These are phyloP conservation scores for Astrothelium macrocarpum DNA, from an alignment of 495 filamentous ascomycete genomes.

Conservation along the genomic window DNA sequence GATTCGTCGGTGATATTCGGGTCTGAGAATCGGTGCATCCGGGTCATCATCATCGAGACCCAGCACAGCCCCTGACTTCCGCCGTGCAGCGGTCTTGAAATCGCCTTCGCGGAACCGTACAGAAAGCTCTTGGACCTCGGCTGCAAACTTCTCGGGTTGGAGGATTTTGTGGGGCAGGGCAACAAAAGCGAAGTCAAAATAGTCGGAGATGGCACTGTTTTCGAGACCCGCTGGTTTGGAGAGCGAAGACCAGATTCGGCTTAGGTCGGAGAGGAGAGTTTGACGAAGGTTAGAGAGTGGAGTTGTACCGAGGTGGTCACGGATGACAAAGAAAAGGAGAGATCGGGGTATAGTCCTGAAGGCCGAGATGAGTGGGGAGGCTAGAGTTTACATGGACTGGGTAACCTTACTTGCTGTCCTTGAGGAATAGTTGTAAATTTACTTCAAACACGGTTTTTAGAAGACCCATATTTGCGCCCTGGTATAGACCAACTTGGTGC, in stretches of 20 bases:
- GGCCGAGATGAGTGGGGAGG: not conserved
- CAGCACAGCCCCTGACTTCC: constrained; percentile 22
- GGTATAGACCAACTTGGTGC: constrained; percentile 94
- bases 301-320: constrained; percentile 86
- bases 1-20: constrained; percentile 91
- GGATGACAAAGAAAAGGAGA: constrained; percentile 95
- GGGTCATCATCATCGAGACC: constrained; percentile 51
- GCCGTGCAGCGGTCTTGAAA: constrained; percentile 37
- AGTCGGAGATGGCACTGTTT: constrained; percentile 81
- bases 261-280: constrained; percentile 82
- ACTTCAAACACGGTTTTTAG: constrained; percentile 98
- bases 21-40: constrained; percentile 67
- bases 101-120: constrained; percentile 72
- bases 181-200: constrained; percentile 96
- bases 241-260: constrained; percentile 81
- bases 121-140: constrained; percentile 69
- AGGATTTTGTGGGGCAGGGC: constrained; percentile 93
- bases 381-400: not conserved
- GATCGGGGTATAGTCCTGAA: constrained; percentile 76
- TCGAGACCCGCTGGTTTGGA: constrained; percentile 86
- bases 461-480: constrained; percentile 97
- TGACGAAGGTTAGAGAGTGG: constrained; percentile 79
- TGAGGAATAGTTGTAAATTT: constrained; percentile 90
- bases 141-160: constrained; percentile 83
- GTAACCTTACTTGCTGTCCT: constrained; percentile 72